A percentile compares a stretch with the other conserved stretches of the same genome.
Evolutionary conservation across 2,329 filamentous ascomycete genomes (phyloP).

Genomic region (Aspergillus glaucus): DNA sequence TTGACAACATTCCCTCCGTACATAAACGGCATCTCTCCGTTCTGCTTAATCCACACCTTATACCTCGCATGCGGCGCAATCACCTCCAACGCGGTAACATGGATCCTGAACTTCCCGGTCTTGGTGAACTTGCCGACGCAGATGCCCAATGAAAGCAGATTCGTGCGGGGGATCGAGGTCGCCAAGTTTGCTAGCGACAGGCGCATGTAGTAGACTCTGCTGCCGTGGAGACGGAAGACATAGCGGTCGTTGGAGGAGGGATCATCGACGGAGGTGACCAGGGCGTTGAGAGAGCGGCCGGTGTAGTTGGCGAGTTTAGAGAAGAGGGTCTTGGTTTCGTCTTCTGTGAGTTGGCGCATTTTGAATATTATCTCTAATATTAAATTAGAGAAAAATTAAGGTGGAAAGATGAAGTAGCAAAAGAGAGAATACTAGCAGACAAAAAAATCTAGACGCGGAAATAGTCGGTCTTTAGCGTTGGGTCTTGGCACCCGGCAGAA

Average conservation of each 20-base stretch:
- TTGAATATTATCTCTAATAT: conserved; percentile 19
- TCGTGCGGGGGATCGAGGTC: conserved; percentile 73
- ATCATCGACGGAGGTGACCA: conserved; percentile 67
- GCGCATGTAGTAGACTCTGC: conserved; percentile 85
- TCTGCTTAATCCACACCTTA: conserved; percentile 95
- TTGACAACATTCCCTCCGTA: conserved; percentile 89
- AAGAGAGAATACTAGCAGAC: not conserved
- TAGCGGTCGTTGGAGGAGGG: conserved; percentile 67
- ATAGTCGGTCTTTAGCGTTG: conserved; percentile 10
- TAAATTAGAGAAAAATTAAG: not conserved
- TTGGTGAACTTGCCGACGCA: conserved; percentile 96
- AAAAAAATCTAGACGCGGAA: conserved; percentile 17
- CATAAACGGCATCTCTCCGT: conserved; percentile 95
- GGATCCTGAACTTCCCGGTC: conserved; percentile 88
- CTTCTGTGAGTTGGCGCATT: conserved; percentile 75
- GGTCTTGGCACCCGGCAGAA: conserved; percentile 22
- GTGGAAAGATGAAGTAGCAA: not conserved
- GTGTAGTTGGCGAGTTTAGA: conserved; percentile 92
- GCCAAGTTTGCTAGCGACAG: conserved; percentile 87
- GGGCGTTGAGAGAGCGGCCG: conserved; percentile 74
- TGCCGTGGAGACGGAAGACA: conserved; percentile 77
- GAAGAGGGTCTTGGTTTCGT: conserved; percentile 65
- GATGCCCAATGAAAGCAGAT: conserved; percentile 78
- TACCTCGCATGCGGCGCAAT: conserved; percentile 87
- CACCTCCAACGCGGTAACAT: conserved; percentile 85